A percentile compares a stretch with the other conserved stretches of the same genome.
Evolutionary conservation across 2,329 filamentous ascomycete species (phyloP).

Genomic region (Hypoxylon sp.): DNA sequence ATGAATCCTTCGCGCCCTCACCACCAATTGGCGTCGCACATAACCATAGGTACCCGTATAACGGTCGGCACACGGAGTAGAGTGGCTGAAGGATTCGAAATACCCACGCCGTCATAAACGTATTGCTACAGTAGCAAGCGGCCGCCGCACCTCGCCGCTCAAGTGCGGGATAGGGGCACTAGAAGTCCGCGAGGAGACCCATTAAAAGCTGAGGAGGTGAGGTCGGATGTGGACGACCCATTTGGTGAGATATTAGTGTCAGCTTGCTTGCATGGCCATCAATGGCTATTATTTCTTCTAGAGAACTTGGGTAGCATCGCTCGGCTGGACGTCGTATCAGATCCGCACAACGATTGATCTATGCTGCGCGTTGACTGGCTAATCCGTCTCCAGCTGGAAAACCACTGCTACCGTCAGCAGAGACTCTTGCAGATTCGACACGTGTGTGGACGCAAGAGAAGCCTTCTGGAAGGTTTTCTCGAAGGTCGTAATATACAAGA

Average conservation of each 20-base stretch:
- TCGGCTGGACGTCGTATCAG: slow-evolving; percentile 35
- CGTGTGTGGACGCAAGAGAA: slow-evolving; percentile 47
- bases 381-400: slow-evolving; percentile 40
- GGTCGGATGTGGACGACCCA: slow-evolving; percentile 12
- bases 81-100: slow-evolving; percentile 36
- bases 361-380: slow-evolving; percentile 39
- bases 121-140: slow-evolving; percentile 22
- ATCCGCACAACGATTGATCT: slow-evolving; percentile 27
- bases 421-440: slow-evolving; percentile 44
- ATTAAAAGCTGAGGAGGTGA: slow-evolving; percentile 14
- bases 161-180: slow-evolving; percentile 27
- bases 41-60: slow-evolving; percentile 16
- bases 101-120: slow-evolving; percentile 16
- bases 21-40: slow-evolving; percentile 21
- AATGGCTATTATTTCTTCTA: slow-evolving; percentile 20
- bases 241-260: slow-evolving; percentile 21
- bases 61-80: slow-evolving; percentile 16
- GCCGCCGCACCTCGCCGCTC: slow-evolving; percentile 4
- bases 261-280: slow-evolving; percentile 18
- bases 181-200: slow-evolving; percentile 16
- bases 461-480: slow-evolving; percentile 49
- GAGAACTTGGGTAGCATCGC: slow-evolving; percentile 33
- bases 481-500: slow-evolving; percentile 39
- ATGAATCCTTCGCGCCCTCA: slow-evolving; percentile 31
- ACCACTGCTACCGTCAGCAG: slow-evolving; percentile 43